Conservation (phyloP, 108 stramenopile species). For the Pelagomonas calceolata region DNA sequence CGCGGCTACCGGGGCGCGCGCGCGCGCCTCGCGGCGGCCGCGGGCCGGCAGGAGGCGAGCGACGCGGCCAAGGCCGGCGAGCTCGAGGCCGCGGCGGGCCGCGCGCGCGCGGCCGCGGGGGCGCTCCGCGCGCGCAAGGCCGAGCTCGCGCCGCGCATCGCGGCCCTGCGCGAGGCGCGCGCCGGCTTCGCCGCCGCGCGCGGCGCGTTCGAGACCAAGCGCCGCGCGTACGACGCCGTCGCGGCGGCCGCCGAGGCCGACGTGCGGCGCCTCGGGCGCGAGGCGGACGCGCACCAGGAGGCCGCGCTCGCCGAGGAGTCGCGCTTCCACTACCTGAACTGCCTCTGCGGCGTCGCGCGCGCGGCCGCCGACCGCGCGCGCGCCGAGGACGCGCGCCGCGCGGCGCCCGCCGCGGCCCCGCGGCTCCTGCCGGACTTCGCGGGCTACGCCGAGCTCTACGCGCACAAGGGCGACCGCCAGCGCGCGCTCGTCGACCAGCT, state of each 20-base stretch:
- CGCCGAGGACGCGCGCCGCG: too few species aligned
- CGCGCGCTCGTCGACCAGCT: constrained; percentile 37
- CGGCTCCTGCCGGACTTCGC: constrained; percentile 43
- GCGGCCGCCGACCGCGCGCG: constrained; percentile 31
- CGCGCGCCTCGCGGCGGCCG: constrained; percentile 35
- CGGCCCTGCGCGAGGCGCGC: constrained; percentile 39
- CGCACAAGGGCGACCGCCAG: constrained; percentile 39
- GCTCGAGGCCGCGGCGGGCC: constrained; percentile 56
- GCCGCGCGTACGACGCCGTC: constrained; percentile 41
- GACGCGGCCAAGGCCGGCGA: constrained; percentile 54
- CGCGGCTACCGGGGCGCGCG: constrained; percentile 48
- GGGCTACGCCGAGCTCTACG: constrained; percentile 32
- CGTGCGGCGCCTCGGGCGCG: constrained; percentile 41
- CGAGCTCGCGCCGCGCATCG: constrained; percentile 44
- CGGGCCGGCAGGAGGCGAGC: constrained; percentile 44
- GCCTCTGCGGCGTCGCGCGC: constrained; percentile 30
- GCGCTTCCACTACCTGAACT: constrained; percentile 22
- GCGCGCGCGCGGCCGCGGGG: constrained; percentile 41
- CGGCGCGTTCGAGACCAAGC: constrained; percentile 34
- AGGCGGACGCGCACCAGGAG: constrained; percentile 37
- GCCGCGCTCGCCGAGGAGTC: constrained; percentile 23
- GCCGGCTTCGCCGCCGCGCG: constrained; percentile 35
- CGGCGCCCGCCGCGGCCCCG: too few species aligned
- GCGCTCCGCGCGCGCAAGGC: constrained; percentile 45
- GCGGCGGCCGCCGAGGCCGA: constrained; percentile 43